Base-by-base conservation (phyloP, 1,139 yeast species). In the Magnusiomyces ingens region DNA sequence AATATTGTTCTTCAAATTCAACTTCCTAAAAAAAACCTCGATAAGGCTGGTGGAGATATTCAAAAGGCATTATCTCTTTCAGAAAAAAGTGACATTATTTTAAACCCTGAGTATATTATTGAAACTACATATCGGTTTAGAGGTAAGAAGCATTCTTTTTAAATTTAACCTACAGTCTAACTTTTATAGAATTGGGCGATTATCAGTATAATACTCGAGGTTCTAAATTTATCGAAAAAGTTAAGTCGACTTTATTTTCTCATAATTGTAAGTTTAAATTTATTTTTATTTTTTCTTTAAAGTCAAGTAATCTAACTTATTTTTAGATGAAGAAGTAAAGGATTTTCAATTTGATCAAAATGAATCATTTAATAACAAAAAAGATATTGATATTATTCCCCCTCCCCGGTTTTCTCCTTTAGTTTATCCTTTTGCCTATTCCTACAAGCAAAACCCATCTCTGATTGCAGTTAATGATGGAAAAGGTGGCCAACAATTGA, bases 371-470 rank as follows among this genome's bases (percentile, higher is more conserved):
- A 56, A 50, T 3, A 50, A 52, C 2, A 55, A 50, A 5, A 66
- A 69, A 45, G 80, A 82, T 59, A 78, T 82, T 58, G 88, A 87
- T 57, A 66, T 91, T 21, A 84, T 94, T 1, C 96, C 98, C 0
- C 95, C 97, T 1, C 93, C 97, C 1, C 70, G 86, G 48, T 85
- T 89, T 60, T 84, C 96, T 1, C 81, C 85, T 40, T 79, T 85
- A 10, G 78, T 82, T 37, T 80, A 85, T 55, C 96, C 98, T 1
- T 85, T 80, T 64, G 80, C 81, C 59, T 93, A 91, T 77, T 71
- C 80, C 65, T 75, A 82, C 74, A 65, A 78, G 67, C 73, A 82
- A 68, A 75, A 88, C 70, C 78, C 83, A 1, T 74, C 77, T 8
- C 75, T 80, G 17, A 61, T 72, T 11, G 68, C 77, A 1, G 79